These are phyloP conservation scores for Arctium minus DNA, from an alignment of 129 eudicot species.

Conservation along the genomic window DNA sequence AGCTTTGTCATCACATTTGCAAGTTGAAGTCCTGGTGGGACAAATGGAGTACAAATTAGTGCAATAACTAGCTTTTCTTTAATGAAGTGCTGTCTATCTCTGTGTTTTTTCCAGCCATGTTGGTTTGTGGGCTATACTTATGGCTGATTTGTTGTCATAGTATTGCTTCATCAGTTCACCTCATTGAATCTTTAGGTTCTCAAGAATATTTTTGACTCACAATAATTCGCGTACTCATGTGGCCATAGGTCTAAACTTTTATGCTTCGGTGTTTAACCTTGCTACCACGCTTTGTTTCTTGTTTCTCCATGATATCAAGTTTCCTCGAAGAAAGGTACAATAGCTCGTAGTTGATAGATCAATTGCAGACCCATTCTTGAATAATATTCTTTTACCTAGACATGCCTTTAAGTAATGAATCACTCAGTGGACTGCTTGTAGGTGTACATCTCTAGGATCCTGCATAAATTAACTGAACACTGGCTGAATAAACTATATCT, in stretches of 20 bases:
- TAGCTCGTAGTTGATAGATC: neutral
- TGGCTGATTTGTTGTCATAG: neutral
- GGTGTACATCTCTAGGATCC: neutral
- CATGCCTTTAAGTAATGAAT: neutral
- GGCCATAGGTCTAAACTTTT: neutral
- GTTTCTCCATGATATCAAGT: neutral
- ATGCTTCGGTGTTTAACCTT: neutral
- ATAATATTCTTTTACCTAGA: neutral
- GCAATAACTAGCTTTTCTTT: neutral
- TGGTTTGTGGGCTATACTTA: neutral
- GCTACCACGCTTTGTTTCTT: neutral
- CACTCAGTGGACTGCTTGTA: neutral
- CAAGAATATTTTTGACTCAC: neutral
- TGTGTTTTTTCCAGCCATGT: neutral
- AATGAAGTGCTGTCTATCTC: neutral
- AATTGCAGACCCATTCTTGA: neutral
- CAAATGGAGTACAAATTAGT: too few relatives aligned
- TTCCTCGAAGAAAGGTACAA: neutral
- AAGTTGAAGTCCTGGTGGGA: neutral
- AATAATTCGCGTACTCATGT: neutral
- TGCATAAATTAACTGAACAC: neutral
- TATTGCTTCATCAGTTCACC: too few relatives aligned
- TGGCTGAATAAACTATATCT: neutral
- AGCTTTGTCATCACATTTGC: neutral
- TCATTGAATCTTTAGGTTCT: neutral